A percentile compares a stretch with the other conserved stretches of the same genome.
Evolutionary conservation across 2,329 filamentous ascomycete species (phyloP).

Genomic region (Aphanoascus verrucosus): DNA sequence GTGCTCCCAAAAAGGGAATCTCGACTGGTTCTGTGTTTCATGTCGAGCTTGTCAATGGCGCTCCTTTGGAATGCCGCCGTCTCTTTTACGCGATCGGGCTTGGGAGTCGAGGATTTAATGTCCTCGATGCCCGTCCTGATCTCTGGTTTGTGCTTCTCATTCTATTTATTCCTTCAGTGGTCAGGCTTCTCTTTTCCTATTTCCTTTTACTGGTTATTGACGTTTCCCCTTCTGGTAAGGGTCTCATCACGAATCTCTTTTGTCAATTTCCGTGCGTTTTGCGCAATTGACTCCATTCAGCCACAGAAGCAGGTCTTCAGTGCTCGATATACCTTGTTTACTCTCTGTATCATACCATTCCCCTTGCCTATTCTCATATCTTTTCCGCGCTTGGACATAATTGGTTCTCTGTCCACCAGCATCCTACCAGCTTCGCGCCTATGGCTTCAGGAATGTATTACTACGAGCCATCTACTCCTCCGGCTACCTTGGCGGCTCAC

Average conservation of each 20-base stretch:
- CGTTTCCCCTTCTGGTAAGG: conserved; percentile 16
- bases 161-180: conserved; percentile 13
- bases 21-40: conserved; percentile 12
- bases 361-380: not conserved
- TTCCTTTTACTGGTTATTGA: conserved; percentile 14
- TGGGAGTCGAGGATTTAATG: conserved; percentile 30
- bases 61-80: conserved; percentile 7
- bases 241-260: conserved; percentile 7
- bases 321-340: not conserved
- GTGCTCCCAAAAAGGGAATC: not conserved
- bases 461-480: conserved; percentile 38
- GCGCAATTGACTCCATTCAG: not conserved
- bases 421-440: not conserved
- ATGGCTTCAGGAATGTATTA: conserved; percentile 30
- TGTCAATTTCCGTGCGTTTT: conserved; percentile 1
- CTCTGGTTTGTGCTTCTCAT: conserved; percentile 12
- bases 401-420: not conserved
- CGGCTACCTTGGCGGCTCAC: conserved; percentile 25
- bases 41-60: conserved; percentile 5
- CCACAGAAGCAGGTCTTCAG: conserved; percentile 1
- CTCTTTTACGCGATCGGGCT: not conserved
- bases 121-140: conserved; percentile 23
- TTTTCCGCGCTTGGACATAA: not conserved
- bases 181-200: conserved; percentile 19
- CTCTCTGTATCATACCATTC: conserved; percentile 16